These are phyloP conservation scores for Cyclotella sp. DNA, from an alignment of 108 stramenopile genomes.

Conservation along the genomic window DNA sequence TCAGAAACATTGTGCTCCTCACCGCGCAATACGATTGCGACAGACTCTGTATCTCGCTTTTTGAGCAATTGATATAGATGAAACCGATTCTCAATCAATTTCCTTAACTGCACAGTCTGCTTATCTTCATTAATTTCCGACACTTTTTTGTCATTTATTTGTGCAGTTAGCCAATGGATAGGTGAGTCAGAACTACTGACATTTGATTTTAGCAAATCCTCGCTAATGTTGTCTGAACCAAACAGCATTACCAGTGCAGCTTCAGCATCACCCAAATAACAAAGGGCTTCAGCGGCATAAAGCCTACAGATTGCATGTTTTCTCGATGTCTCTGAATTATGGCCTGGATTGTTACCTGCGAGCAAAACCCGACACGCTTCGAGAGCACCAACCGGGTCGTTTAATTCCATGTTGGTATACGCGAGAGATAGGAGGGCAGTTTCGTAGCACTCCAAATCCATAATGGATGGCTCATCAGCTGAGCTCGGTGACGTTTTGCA, in stretches of 20 bases:
- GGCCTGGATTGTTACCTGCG: constrained; percentile 1
- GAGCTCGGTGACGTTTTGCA: not conserved
- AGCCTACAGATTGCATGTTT: constrained; percentile 62
- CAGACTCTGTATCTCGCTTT: constrained; percentile 28
- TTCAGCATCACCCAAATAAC: constrained; percentile 52
- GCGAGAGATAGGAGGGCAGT: constrained; percentile 55
- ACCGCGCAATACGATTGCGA: constrained; percentile 7
- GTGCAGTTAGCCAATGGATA: not conserved
- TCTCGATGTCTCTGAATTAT: constrained; percentile 27
- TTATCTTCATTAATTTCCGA: not conserved
- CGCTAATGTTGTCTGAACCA: constrained; percentile 58
- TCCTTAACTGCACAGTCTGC: not conserved
- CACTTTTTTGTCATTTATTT: not conserved
- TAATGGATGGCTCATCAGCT: constrained; percentile 6
- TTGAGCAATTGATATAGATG: constrained; percentile 21
- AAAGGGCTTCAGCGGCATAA: constrained; percentile 73
- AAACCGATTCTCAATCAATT: constrained; percentile 7
- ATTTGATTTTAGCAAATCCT: not conserved
- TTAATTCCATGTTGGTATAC: constrained; percentile 62
- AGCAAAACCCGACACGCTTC: constrained; percentile 50
- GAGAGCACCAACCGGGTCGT: constrained; percentile 53
- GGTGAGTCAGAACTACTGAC: constrained; percentile 23
- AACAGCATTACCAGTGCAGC: constrained; percentile 57
- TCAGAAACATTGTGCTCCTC: not conserved
- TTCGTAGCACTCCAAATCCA: constrained; percentile 28